phyloP scores from a whole-genome alignment of 805 yeast species.

The Candida peoriensis region DNA sequence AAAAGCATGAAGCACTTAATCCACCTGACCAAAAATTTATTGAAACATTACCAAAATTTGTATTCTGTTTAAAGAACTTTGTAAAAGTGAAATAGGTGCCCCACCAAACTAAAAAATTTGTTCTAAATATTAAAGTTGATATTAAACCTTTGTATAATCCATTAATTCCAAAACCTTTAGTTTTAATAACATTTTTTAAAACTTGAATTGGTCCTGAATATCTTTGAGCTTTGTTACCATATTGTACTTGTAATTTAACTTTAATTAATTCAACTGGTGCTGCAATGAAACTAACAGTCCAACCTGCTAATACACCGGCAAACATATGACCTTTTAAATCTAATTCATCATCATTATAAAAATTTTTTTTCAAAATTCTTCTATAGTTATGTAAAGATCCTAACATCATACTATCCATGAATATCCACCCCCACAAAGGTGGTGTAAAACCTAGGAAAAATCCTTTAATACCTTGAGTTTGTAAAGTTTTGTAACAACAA shows the following conservation, averaged over 20 bases:
- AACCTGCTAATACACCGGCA: constrained; percentile 77
- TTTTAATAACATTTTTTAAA: constrained; percentile 47
- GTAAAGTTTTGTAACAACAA: constrained; percentile 66
- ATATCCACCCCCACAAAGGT: constrained; percentile 88
- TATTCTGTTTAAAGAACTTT: constrained; percentile 57
- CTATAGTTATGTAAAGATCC: constrained; percentile 82
- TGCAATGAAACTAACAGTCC: constrained; percentile 93
- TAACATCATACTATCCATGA: constrained; percentile 88
- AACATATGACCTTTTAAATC: constrained; percentile 72
- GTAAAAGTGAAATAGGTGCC: constrained; percentile 84
- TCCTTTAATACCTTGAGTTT: constrained; percentile 72
- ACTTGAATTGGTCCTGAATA: constrained; percentile 83
- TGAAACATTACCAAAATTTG: constrained; percentile 60
- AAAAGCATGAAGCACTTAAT: constrained; percentile 76
- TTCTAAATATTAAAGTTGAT: constrained; percentile 84
- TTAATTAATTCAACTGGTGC: constrained; percentile 90
- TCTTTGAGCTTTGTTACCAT: constrained; percentile 57
- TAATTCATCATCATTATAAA: constrained; percentile 55
- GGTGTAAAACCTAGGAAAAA: constrained; percentile 90
- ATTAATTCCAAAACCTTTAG: constrained; percentile 49
- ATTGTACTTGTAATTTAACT: constrained; percentile 86
- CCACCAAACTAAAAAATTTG: constrained; percentile 91
- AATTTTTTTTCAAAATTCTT: constrained; percentile 55
- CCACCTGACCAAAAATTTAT: constrained; percentile 94
- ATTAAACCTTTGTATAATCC: constrained; percentile 78